Evolutionary conservation across 1,284 basidiomycete species (phyloP).

Genomic region (Ustilago esculenta): DNA sequence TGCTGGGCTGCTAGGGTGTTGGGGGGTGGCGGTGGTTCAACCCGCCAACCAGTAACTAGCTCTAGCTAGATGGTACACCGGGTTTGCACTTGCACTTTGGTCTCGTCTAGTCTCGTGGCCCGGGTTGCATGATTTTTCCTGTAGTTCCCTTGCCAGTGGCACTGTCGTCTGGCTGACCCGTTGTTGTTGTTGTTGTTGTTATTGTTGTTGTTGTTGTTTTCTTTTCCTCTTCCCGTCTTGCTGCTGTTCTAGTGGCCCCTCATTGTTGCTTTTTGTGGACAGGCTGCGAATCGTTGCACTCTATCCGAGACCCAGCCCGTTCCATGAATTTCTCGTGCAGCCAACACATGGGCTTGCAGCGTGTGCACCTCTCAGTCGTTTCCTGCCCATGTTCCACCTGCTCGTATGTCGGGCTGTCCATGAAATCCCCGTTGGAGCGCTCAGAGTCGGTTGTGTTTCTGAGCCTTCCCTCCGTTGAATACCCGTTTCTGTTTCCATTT

Average conservation of each 20-base stretch:
- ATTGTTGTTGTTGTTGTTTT: neutral
- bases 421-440: too few relatives aligned
- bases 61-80: too few relatives aligned
- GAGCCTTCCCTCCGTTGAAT: too few relatives aligned
- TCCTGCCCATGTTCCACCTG: neutral
- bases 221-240: conserved; percentile 2
- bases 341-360: conserved; percentile 14
- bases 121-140: neutral
- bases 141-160: too few relatives aligned
- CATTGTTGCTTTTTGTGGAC: neutral
- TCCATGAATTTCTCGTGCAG: conserved; percentile 23
- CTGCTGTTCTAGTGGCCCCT: too few relatives aligned
- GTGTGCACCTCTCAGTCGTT: neutral
- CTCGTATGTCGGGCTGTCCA: too few relatives aligned
- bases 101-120: neutral
- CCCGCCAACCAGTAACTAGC: too few relatives aligned
- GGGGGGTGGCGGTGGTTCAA: too few relatives aligned
- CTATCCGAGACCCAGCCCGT: conserved; percentile 11
- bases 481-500: conserved; percentile 1
- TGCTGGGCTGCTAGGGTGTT: too few relatives aligned
- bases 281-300: neutral
- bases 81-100: too few relatives aligned
- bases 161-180: too few relatives aligned
- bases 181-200: neutral
- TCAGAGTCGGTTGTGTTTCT: too few relatives aligned